Base-by-base conservation (phyloP, 805 yeast genomes). In the Myxozyma neglecta region DNA sequence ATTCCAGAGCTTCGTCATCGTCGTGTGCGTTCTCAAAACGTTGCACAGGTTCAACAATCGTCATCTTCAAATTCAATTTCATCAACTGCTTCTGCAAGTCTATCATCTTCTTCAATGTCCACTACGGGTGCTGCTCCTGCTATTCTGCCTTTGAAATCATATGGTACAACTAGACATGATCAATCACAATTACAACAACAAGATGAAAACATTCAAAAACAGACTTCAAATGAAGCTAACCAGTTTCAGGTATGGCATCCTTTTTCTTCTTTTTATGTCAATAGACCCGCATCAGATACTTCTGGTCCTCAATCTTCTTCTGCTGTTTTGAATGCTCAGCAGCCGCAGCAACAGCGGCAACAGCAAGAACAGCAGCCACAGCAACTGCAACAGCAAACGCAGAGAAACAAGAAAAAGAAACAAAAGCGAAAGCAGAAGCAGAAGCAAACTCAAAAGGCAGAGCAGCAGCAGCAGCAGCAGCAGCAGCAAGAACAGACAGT, bases 1-100 rank as follows among this genome's bases (percentile, higher is more conserved):
- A n/a, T 51, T 32, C 66, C 61, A 4, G 59, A 54, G 29, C 48
- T 49, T 24, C 51, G 63, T 14, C 57, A 50, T 37, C 61, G 60
- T 8, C 42, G 57, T 14, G 42, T 59, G 16, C 45, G 60, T 32
- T 20, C 29, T 4, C 48, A 58, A 32, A 37, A 46, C 6, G 16
- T 40, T 2, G 20, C 24, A n/a, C 16, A 45, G 11, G 29, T 36
- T 32, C 36, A 45, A 32, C 10, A 20, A 14, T 43, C 37, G 37
- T 13, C 50, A 13, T 18, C 44, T 20, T 37, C 49, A 20, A 13
- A 14, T 1, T 32, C 49, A 11, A 6, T 40, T 10, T 32, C 49
- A 14, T 9, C 35, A 43, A 2, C 20, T 32, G 11, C 18, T 6
- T 11, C n/a, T 18, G 32, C 49, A 10, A 32, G 53, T 32, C 5